These are phyloP conservation scores for Terfezia boudieri DNA, from an alignment of 495 filamentous ascomycete species.

Conservation along the genomic window DNA sequence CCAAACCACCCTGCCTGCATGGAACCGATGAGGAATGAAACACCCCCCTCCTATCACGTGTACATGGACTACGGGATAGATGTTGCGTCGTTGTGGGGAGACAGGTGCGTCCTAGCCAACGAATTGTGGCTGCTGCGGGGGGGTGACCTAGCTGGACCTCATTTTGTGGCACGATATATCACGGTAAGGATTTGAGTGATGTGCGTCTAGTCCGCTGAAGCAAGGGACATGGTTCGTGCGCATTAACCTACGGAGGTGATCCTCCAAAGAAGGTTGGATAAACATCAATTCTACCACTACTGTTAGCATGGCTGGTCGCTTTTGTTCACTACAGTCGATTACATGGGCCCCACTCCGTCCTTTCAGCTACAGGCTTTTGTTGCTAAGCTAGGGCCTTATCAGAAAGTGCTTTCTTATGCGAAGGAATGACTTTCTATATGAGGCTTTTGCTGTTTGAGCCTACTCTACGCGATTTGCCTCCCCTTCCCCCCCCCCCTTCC, in stretches of 20 bases:
- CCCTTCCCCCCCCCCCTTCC: no score
- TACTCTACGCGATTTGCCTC: no score
- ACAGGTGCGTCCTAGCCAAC: neutral
- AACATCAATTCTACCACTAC: no score
- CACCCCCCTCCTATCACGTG: neutral
- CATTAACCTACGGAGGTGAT: no score
- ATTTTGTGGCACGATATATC: constrained; percentile 18
- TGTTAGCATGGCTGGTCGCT: no score
- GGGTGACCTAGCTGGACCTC: constrained; percentile 8
- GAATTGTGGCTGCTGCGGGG: constrained; percentile 18
- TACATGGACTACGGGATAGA: constrained; percentile 18
- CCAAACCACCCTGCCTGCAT: neutral
- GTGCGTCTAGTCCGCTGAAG: neutral
- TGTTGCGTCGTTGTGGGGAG: constrained; percentile 9
- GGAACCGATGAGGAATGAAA: neutral
- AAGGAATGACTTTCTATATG: neutral
- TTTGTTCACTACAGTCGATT: constrained; percentile 12
- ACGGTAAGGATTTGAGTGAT: constrained; percentile 11
- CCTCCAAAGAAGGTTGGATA: no score
- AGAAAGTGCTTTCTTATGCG: neutral
- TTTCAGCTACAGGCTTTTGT: constrained; percentile 15
- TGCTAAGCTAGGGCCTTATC: constrained; percentile 14
- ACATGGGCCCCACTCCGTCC: constrained; percentile 11
- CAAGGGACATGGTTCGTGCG: neutral
- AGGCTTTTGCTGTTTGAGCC: no score